Evolutionary conservation across 768 basidiomycete genomes (phyloP).

Genomic region (Terana coerulea): DNA sequence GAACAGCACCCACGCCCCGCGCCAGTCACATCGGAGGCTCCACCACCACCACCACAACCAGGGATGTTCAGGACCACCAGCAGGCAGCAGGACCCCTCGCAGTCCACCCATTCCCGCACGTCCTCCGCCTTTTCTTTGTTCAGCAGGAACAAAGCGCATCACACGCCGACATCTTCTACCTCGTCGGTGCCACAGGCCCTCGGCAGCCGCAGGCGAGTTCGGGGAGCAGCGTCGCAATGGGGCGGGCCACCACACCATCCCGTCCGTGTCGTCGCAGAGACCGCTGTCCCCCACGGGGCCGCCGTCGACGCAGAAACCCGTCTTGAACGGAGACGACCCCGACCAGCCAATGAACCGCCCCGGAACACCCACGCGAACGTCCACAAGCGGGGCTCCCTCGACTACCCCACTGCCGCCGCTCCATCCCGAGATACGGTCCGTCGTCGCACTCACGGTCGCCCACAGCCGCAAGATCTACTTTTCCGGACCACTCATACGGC

Average conservation of each 20-base stretch:
- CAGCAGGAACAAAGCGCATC: conserved; percentile 32
- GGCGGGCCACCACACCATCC: not conserved
- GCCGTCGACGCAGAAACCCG: not conserved
- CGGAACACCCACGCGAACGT: conserved; percentile 19
- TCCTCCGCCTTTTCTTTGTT: conserved; percentile 66
- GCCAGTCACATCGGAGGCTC: not conserved
- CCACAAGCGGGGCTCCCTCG: conserved; percentile 27
- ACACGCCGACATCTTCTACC: conserved; percentile 18
- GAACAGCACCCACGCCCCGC: not conserved
- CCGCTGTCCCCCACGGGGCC: conserved; percentile 6
- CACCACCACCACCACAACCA: conserved; percentile 10
- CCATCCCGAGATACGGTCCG: conserved; percentile 80
- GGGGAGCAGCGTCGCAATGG: conserved; percentile 9
- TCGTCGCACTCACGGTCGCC: conserved; percentile 67
- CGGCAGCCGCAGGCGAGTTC: conserved; percentile 20
- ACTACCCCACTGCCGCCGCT: conserved; percentile 58
- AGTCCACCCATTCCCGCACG: conserved; percentile 44
- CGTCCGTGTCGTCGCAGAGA: conserved; percentile 1
- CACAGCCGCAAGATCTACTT: conserved; percentile 87
- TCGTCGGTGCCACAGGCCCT: conserved; percentile 17
- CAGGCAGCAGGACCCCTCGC: conserved; percentile 22
- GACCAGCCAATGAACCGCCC: conserved; percentile 8
- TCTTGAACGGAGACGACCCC: not conserved
- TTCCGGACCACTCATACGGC: conserved; percentile 77
- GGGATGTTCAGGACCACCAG: conserved; percentile 11